Evolutionary conservation across 1,139 yeast species (phyloP), one percentile per base, ranked within the genome.

Genomic region (Nadsonia starkeyi-henricii): DNA sequence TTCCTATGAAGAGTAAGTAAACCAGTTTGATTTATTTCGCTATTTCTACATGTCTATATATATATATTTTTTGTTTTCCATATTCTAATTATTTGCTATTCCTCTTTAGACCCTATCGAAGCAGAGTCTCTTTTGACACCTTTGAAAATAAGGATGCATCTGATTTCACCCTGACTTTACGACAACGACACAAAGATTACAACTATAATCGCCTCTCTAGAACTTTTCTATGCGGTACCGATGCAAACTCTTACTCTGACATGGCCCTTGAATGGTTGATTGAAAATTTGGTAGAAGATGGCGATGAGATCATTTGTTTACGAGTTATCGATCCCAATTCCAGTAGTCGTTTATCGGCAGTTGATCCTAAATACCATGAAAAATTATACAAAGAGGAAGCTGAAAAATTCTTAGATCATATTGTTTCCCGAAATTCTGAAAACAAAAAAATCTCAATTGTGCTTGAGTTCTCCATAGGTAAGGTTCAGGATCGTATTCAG

Each of bases 261-360:
- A 70, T 71, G 46, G 85, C 86, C 1, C 66, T 81, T 26, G 77
- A 72, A 52, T 81, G 88, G 88, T 66, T 81, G 9, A 67, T 81
- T 50, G 81, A 78, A 50, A 81, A 81, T 55, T 70, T 81, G 67
- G 70, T 75, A 13, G 71, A 73, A 37, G 75, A 79, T 57, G 84
- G 84, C 13, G 88, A 81, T 59, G 80, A 82, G 20, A 64, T 81
- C 15, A 72, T 81, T 2, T 73, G 81, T 42, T 60, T 81, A 20
- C 74, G 79, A 51, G 86, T 78, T 1, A 62, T 81, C 42, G 80
- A 79, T 49, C 68, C 68, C 17, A 53, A 47, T 26, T 48, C 56
- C 15, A 59, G 52, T 49, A 52, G 39, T 33, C 39, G 39, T n/a
- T 15, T 54, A 15, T 47, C 54, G 37, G 51, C 50, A 41, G 49